Percentiles rank a stretch among this genome's conserved stretches.
phyloP scores from a whole-genome alignment of 129 eudicot genomes.

The Lonicera japonica region DNA sequence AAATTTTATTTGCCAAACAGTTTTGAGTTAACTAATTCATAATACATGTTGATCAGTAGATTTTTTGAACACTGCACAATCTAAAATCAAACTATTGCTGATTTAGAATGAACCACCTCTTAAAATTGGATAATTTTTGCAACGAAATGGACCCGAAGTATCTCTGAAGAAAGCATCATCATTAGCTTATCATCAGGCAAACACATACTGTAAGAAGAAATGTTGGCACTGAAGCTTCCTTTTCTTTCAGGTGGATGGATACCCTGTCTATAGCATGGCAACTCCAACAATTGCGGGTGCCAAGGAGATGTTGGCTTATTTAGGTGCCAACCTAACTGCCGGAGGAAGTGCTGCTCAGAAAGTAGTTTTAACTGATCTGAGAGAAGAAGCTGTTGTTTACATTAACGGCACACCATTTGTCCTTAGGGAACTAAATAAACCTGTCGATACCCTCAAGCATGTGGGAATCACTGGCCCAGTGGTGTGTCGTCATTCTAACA shows the following conservation, averaged over 20 bases:
- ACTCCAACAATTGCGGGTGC: slow-evolving; percentile 93
- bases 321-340: slow-evolving; percentile 46
- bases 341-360: slow-evolving; percentile 36
- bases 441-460: slow-evolving; percentile 93
- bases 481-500: slow-evolving; percentile 29
- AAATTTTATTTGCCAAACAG: too few species aligned
- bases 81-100: too few species aligned
- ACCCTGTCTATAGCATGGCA: slow-evolving; percentile 97
- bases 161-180: background rate
- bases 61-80: too few species aligned
- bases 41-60: too few species aligned
- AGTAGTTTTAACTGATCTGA: slow-evolving; percentile 70
- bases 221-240: background rate
- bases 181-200: background rate
- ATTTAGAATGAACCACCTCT: too few species aligned
- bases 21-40: too few species aligned
- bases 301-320: slow-evolving; percentile 74
- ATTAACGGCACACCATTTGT: slow-evolving; percentile 90
- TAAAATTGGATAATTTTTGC: background rate
- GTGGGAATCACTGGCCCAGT: slow-evolving; percentile 88
- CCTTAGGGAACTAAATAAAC: slow-evolving; percentile 89
- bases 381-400: slow-evolving; percentile 96
- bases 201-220: background rate
- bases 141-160: background rate
- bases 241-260: slow-evolving; percentile 67